Evolutionary conservation across 2,329 filamentous ascomycete species (phyloP), one percentile per base, ranked within the genome.

Genomic region (Colletotrichum paranaense): DNA sequence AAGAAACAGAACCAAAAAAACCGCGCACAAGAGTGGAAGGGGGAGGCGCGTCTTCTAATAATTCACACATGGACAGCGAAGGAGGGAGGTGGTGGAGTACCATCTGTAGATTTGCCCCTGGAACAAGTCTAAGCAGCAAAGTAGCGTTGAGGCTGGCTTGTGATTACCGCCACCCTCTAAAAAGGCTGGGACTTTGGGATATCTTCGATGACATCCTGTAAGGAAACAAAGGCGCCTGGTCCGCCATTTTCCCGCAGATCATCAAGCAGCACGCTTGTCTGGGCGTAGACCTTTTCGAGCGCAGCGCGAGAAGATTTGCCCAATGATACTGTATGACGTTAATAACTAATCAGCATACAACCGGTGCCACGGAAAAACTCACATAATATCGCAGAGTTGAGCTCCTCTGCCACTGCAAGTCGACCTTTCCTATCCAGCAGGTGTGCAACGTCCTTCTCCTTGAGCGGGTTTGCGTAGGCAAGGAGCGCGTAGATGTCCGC

Each of bases 311-410:
- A 95, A 0, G 95, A 96, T 83, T 97, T 97, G 62, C 97, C 97
- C 3, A 98, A 88, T 0, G 94, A 97, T 55, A 95, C 96, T 98
- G 64, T 52, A 52, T 57, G 22, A 38, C 9, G 4, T 32, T 62
- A 64, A 49, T 66, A 28, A 42, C 19, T 1, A n/a, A 2, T 8
- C 2, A 12, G 46, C 22, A 14, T 67, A 24, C 30, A 24, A 12
- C 9, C 19, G 30, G 26, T 42, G 4, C 11, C 9, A 19, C 28
- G 5, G 22, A 62, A 46, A 19, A 22, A 88, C 92, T 85, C 86
- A 97, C 95, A 91, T 73, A 99, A 83, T 78, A 99, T 98, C 59
- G 95, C 95, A 74, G 94, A 94, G 82, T 98, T 98, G 69, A 99
- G 86, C 82, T 98, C 95, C 84, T 99, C 97, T 9, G 95, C 95